Evolutionary conservation across 768 basidiomycete genomes (phyloP), one percentile per base, ranked within the genome.

Genomic region (Amanita thiersii): DNA sequence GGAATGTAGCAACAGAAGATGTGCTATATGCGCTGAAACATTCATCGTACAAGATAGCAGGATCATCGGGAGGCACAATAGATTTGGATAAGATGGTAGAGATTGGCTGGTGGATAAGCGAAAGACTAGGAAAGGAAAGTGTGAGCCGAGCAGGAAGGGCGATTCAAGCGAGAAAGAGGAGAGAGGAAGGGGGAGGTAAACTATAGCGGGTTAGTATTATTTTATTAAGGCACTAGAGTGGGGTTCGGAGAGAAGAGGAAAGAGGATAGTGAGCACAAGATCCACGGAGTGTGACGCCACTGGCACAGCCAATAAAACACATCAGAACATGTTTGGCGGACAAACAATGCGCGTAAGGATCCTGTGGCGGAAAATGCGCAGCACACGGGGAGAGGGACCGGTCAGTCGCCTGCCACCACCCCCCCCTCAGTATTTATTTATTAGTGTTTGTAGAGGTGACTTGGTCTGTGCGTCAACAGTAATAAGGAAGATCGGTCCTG

Each of bases 1-100:
- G 94, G 11, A 96, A 96, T 51, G 87, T 96, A 12, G 82, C 90
- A 0, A 97, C 94, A 0, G 93, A 98, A 51, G 87, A 94, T 50
- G 77, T 94, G 1, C 68, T 94, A 6, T 91, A 96, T 48, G 84
- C 86, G 0, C 70, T 98, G 5, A 73, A 69, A 50, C 79, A 63
- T 38, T 81, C 79, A 7, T 68, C 63, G 34, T 79, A 77, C 56
- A 72, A 65, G 3, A 77, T 77, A 3, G 64, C 52, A 1, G 79
- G 77, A 8, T 56, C 59, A 45, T 57, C 58, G 12, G 56, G 60
- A 2, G 66, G 65, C 3, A 62, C 63, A 0, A 60, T 74, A 31
- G 73, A 89, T 52, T 62, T 92, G 29, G 71, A 78, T n/a, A 61
- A 73, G 45, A 66, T 92, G 32, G 81, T 76, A 2, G 77, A 81